A percentile compares a stretch with the other conserved stretches of the same genome.
phyloP scores from a whole-genome alignment of 306 rosid species.

The Carpinus viminea region DNA sequence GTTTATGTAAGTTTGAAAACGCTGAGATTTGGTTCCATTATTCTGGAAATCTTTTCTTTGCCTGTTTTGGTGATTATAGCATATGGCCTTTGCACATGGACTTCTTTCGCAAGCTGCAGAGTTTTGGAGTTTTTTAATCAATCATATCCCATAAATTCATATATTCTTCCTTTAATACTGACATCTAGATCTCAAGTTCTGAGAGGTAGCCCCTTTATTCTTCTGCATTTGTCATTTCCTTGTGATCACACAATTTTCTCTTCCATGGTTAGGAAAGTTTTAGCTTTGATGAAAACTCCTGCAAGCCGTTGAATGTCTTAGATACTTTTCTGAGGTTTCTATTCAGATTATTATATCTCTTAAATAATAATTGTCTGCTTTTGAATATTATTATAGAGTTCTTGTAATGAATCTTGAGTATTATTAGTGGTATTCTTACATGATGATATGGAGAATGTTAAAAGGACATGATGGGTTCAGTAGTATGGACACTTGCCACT shows the following conservation, averaged over 20 bases:
- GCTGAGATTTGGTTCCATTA: not conserved
- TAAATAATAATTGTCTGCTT: not conserved
- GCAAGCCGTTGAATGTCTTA: not conserved
- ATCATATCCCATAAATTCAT: not conserved
- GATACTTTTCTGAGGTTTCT: slow-evolving; percentile 1
- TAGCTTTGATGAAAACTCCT: not conserved
- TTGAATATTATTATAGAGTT: not conserved
- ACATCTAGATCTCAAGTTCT: not conserved
- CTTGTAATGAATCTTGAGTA: not conserved
- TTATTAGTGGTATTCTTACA: not conserved
- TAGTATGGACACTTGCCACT: not conserved
- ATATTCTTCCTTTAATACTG: not conserved
- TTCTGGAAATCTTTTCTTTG: not conserved
- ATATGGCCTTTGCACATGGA: not conserved
- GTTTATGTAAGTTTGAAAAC: not conserved
- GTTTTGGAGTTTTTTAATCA: not conserved
- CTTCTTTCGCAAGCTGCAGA: not conserved
- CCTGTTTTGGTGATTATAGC: not conserved
- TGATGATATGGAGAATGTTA: not conserved
- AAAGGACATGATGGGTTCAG: not conserved
- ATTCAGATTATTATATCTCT: not conserved
- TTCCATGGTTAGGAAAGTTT: not conserved
- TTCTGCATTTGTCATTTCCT: not conserved
- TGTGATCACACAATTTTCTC: not conserved
- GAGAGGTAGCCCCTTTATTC: not conserved